Conservation (phyloP, 441 rosid species). For the Gossypium lobatum region DNA sequence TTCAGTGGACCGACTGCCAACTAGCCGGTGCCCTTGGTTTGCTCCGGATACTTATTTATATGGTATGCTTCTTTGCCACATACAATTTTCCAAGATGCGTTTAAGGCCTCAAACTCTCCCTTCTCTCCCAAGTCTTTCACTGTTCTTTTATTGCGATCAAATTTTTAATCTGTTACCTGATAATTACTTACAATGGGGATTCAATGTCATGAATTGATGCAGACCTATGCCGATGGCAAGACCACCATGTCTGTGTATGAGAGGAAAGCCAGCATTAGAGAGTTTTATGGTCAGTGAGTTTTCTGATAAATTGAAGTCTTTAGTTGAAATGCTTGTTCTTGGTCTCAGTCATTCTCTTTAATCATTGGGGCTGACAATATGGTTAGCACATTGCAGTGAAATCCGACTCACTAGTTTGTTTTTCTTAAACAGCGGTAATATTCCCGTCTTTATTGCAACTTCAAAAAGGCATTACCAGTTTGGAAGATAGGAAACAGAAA, state of each 20-base stretch:
- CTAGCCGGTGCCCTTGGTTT: constrained; percentile 63
- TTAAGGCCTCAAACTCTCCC: neutral
- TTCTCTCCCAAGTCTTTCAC: neutral
- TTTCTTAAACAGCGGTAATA: constrained; percentile 51
- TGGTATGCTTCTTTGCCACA: constrained; percentile 28
- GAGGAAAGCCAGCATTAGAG: constrained; percentile 73
- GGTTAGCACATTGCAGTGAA: neutral
- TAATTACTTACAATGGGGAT: neutral
- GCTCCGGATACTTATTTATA: constrained; percentile 51
- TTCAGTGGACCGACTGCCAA: constrained; percentile 66
- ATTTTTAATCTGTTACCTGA: neutral
- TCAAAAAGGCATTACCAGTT: constrained; percentile 64
- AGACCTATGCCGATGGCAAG: constrained; percentile 83
- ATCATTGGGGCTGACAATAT: neutral
- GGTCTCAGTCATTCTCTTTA: neutral
- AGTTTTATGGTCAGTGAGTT: constrained; percentile 62
- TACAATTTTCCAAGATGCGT: neutral
- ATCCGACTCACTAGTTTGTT: constrained; percentile 4
- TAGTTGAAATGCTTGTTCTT: neutral
- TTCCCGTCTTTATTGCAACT: constrained; percentile 81
- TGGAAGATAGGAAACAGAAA: constrained; percentile 72
- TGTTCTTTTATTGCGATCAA: neutral
- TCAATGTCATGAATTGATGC: constrained; percentile 31
- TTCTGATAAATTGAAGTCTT: neutral
- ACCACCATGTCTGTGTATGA: constrained; percentile 83